Evolutionary conservation across 2,329 filamentous ascomycete genomes (phyloP).

Genomic region (Calonectria multiphialidica): DNA sequence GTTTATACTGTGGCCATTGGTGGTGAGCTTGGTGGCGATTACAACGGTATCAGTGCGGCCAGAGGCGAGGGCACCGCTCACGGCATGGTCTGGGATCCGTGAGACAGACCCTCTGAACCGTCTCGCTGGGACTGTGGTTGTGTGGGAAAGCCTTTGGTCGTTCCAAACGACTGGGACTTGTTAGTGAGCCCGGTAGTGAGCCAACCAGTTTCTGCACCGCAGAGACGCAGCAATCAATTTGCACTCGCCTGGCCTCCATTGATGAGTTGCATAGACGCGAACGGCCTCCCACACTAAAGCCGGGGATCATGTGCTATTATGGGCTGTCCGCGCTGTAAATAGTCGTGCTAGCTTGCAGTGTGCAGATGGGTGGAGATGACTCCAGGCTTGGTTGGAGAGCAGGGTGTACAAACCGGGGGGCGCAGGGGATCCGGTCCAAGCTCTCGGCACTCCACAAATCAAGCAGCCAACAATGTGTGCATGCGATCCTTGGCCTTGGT

Average conservation of each 20-base stretch:
- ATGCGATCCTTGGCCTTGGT: background rate
- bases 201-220: background rate
- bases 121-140: conserved; percentile 18
- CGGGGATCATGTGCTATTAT: conserved; percentile 23
- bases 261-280: conserved; percentile 27
- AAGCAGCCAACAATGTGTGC: conserved; percentile 17
- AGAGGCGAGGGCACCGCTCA: background rate
- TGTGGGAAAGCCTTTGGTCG: background rate
- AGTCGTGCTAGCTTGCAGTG: conserved; percentile 21
- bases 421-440: conserved; percentile 19
- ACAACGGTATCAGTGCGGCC: conserved; percentile 3
- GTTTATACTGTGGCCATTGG: conserved; percentile 15
- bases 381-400: conserved; percentile 1
- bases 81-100: conserved; percentile 4
- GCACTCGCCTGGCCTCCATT: conserved; percentile 8
- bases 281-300: conserved; percentile 26
- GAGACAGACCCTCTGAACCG: conserved; percentile 18
- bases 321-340: conserved; percentile 19
- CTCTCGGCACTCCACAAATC: conserved; percentile 18
- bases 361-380: conserved; percentile 18
- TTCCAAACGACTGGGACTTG: conserved; percentile 14
- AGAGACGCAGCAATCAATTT: conserved; percentile 3
- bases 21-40: conserved; percentile 8
- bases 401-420: conserved; percentile 17
- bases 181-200: background rate